Conservation (phyloP, 345 rosid species). For the Clarkia xantiana region DNA sequence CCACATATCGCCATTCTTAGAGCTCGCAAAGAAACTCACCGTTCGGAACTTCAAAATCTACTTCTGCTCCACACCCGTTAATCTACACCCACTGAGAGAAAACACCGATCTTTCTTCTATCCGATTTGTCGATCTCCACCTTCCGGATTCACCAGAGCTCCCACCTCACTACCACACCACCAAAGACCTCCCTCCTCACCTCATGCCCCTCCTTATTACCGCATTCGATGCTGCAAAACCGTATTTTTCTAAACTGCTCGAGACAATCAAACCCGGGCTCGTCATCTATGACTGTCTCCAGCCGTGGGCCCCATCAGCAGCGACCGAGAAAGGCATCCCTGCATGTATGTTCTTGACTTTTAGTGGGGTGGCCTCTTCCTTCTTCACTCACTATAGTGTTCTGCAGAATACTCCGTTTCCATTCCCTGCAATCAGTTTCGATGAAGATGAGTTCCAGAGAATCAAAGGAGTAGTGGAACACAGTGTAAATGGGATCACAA, state of each 20-base stretch:
- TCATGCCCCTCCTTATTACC: conserved; percentile 13
- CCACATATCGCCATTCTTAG: conserved; percentile 22
- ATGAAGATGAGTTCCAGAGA: too few relatives aligned
- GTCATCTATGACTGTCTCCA: conserved; percentile 24
- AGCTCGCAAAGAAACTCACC: conserved; percentile 18
- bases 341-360: conserved; percentile 8
- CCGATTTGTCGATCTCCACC: conserved; percentile 17
- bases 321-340: conserved; percentile 9
- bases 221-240: conserved; percentile 16
- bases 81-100: conserved; percentile 10
- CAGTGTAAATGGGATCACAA: conserved; percentile 6
- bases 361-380: conserved; percentile 3
- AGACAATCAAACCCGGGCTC: conserved; percentile 12
- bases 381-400: conserved; percentile 4
- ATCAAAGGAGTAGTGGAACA: too few relatives aligned
- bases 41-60: conserved; percentile 10
- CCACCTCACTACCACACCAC: conserved; percentile 19
- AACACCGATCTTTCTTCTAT: conserved; percentile 4
- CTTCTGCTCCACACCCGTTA: conserved; percentile 22
- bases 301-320: conserved; percentile 18
- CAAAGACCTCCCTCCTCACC: conserved; percentile 24
- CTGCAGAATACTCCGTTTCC: neutral
- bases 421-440: conserved; percentile 5
- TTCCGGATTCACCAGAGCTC: conserved; percentile 13
- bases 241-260: conserved; percentile 9